Base-by-base conservation (phyloP, 768 basidiomycete species). In the Gymnopilus dilepis region DNA sequence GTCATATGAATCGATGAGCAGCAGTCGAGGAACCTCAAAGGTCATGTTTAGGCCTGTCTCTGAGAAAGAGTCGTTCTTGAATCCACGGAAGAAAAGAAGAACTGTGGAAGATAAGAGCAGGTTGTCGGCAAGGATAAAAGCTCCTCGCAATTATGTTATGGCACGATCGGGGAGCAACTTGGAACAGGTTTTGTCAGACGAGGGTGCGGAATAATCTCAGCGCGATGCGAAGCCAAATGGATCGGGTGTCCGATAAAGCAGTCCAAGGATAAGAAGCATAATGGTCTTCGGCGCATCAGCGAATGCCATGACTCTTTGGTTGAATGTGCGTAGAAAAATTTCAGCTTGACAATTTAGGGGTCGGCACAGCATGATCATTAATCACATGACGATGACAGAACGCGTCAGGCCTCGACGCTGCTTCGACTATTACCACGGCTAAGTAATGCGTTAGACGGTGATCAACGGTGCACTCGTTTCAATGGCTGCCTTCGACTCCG, bases 1-100 rank as follows among this genome's bases (percentile, higher is more conserved):
- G 73, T 94, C 92, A 65, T 94, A 92, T 0, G 92, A 94, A 71
- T 93, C 92, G 30, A 94, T 80, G 47, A 94, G 78, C 30, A 94
- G 79, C 48, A 94, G 77, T 55, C 84, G 80, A 45, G 86, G 85
- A 17, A 67, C 67, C 57, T 74, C 73, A 41, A 76, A 63, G 45
- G 64, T 68, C 67, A 68, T 68, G 22, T 41, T 13, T 28, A 22
- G 28, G 28, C 8, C 19, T 2, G 47, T 31, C 9, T 40, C n/a
- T 13, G 22, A 13, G 17, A 9, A 11, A 13, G 38, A 21, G 41
- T 12, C 1, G 22, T 22, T 12, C 22, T 13, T n/a, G 24, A 26
- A 19, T 30, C 9, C 38, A 42, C 22, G 11, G 28, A 54, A n/a
- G 28, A 33, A 8, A 21, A 8, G 4, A 28, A 22, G 17, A 31